Conservation (phyloP, 257 asterid species). For the Rauvolfia tetraphylla region DNA sequence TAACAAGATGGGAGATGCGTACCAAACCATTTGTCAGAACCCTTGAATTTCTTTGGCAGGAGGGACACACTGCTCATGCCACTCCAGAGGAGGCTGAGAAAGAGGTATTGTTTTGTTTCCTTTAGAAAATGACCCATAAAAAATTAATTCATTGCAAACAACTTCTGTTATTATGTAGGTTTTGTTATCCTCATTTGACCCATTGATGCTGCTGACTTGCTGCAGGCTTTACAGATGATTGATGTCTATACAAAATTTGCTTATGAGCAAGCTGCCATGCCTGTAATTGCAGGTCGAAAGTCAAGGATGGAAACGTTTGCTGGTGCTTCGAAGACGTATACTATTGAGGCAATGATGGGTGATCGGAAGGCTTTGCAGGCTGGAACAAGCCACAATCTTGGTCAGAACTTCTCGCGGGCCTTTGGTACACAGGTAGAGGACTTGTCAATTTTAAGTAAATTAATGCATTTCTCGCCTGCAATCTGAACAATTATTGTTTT, state of each 20-base stretch:
- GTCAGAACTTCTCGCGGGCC: constrained; percentile 97
- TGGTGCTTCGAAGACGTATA: constrained; percentile 90
- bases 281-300: constrained; percentile 95
- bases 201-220: constrained; percentile 28
- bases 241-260: constrained; percentile 85
- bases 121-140: not conserved
- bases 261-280: constrained; percentile 96
- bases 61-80: constrained; percentile 99
- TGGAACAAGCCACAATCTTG: constrained; percentile 98
- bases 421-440: constrained; percentile 78
- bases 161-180: constrained; percentile 2
- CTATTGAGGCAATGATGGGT: constrained; percentile 99
- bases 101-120: constrained; percentile 52
- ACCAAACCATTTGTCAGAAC: constrained; percentile 95
- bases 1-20: constrained; percentile 99
- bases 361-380: constrained; percentile 97
- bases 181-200: constrained; percentile 28
- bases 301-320: constrained; percentile 93
- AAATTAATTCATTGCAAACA: not conserved
- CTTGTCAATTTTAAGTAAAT: constrained; percentile 1
- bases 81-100: constrained; percentile 88
- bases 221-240: constrained; percentile 98
- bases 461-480: not conserved
- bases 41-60: constrained; percentile 98
- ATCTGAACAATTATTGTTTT: not conserved